Evolutionary conservation across 257 asterid genomes (phyloP).

Genomic region (Forsythia viridissima): DNA sequence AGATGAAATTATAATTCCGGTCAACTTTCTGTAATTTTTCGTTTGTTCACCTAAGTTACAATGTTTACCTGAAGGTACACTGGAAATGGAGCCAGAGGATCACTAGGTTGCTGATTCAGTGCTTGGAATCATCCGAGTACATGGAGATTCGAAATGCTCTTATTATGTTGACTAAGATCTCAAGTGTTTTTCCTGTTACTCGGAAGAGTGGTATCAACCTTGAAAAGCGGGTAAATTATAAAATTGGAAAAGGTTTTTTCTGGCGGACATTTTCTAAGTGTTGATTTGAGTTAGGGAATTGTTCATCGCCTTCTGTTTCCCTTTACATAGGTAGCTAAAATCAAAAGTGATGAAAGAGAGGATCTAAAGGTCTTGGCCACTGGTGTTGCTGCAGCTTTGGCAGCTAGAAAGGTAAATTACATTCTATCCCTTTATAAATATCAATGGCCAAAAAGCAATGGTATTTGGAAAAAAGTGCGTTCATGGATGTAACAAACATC

Average conservation of each 20-base stretch:
- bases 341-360: slow-evolving; percentile 95
- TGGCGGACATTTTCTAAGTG: slow-evolving; percentile 8
- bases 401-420: slow-evolving; percentile 83
- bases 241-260: slow-evolving; percentile 11
- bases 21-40: slow-evolving; percentile 2
- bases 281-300: slow-evolving; percentile 16
- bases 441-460: background rate
- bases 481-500: background rate
- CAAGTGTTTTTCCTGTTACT: slow-evolving; percentile 93
- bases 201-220: slow-evolving; percentile 97
- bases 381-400: slow-evolving; percentile 96
- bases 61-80: slow-evolving; percentile 70
- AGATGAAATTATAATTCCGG: slow-evolving; percentile 15
- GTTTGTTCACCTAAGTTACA: slow-evolving; percentile 1
- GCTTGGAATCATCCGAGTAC: slow-evolving; percentile 92
- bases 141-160: slow-evolving; percentile 99
- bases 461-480: slow-evolving; percentile 8
- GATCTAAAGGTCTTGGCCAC: slow-evolving; percentile 99
- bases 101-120: slow-evolving; percentile 89
- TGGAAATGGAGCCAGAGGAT: slow-evolving; percentile 99
- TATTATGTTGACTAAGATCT: slow-evolving; percentile 82
- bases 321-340: slow-evolving; percentile 85
- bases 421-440: background rate
- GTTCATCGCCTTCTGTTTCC: slow-evolving; percentile 18
- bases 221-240: slow-evolving; percentile 81